Percentiles rank a stretch among this genome's conserved stretches.
Evolutionary conservation across 1,139 yeast genomes (phyloP).

Genomic region (Sugiyamaella castrensis): DNA sequence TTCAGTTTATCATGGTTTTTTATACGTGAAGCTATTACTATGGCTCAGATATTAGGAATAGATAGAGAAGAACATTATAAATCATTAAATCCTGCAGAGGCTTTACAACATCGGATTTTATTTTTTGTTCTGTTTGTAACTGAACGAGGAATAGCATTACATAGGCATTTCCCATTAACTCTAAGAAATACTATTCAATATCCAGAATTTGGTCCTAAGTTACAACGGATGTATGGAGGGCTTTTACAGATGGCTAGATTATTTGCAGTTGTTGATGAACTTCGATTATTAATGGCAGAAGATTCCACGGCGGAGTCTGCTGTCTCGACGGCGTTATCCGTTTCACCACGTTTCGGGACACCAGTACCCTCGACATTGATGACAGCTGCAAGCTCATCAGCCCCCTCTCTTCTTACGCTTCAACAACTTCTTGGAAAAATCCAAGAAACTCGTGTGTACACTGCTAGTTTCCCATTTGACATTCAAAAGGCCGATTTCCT

Average conservation of each 20-base stretch:
- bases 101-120: conserved; percentile 13
- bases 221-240: conserved; percentile 7
- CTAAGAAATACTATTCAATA: conserved; percentile 14
- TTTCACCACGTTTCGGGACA: too few species aligned
- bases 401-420: background rate
- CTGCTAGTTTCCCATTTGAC: conserved; percentile 13
- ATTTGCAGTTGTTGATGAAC: conserved; percentile 21
- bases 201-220: conserved; percentile 12
- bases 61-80: conserved; percentile 19
- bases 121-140: conserved; percentile 19
- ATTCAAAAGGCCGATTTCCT: conserved; percentile 22
- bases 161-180: conserved; percentile 18
- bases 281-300: too few species aligned
- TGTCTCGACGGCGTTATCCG: background rate
- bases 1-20: conserved; percentile 17
- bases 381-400: background rate
- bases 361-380: background rate
- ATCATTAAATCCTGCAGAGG: conserved; percentile 8
- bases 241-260: conserved; percentile 18
- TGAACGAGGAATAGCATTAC: conserved; percentile 21
- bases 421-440: conserved; percentile 9
- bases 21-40: conserved; percentile 20
- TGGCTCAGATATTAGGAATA: conserved; percentile 20
- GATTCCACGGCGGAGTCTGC: too few species aligned
- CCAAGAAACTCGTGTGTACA: conserved; percentile 6